Base-by-base conservation (phyloP, 495 filamentous ascomycete species). In the Staphylotrichum tortipilum region DNA sequence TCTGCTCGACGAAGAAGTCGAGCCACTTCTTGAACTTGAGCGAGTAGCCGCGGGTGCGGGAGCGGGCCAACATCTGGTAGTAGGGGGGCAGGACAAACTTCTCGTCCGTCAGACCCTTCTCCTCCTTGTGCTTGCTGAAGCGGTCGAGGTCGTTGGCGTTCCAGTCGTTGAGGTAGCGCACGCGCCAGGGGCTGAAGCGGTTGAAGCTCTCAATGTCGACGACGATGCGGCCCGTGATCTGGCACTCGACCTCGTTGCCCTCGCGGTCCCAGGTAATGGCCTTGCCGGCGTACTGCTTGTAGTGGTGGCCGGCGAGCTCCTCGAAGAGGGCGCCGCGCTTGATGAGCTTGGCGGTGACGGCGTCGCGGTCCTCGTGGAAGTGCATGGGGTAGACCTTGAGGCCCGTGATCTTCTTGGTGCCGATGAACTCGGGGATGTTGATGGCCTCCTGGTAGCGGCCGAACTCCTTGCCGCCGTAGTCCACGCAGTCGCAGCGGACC, bases 381-480 rank as follows among this genome's bases (percentile, higher is more conserved):
- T 64, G 63, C 0, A 84, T 58, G 1, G 84, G 84, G 52, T 73
- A 84, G 0, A 69, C 69, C 7, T 72, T 59, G 14, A 87, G 71
- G 1, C 69, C 63, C 1, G 61, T 75, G 57, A 86, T 82, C 19
- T 72, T 65, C 17, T 56, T 66, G 23, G 79, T 82, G 15, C 83
- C 84, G 18, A 65, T 58, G 55, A 79, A 87, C 17, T 56, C 47
- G 21, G 55, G 55, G 23, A 86, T 75, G 17, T 53, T 50, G 41
- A 78, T 70, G 4, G 54, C 52, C 17, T 70, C 53, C 36, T 63
- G 60, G 29, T 58, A 57, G 7, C 68, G 69, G 8, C 83, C 80
- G 48, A 84, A 85, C 0, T 63, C 65, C 7, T 72, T 69, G 11
- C 84, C 84, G 45, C 83, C 72, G 44, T 71, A 83, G 44, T 84